Evolutionary conservation across 2,329 filamentous ascomycete genomes (phyloP), one percentile per base, ranked within the genome.

Genomic region (Thermoascus crustaceus): DNA sequence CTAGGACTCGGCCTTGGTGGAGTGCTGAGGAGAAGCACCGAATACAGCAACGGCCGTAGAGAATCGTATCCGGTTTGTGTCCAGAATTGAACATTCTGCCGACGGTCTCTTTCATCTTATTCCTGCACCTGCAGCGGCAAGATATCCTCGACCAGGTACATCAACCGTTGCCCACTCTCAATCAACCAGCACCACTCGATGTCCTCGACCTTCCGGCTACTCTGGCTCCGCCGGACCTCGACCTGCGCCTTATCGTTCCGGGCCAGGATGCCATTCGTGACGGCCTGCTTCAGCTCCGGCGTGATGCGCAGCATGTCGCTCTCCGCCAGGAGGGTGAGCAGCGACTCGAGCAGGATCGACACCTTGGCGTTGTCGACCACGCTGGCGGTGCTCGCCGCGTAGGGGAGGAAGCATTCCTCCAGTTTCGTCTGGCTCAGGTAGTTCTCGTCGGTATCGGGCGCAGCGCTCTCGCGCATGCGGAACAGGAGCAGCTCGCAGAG

Each of bases 301-400:
- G 49, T 61, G 42, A 59, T 34, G 14, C 40, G 41, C 52, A 64
- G 26, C 47, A 54, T 45, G 2, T 56, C 53, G 20, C 51, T 49
- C 9, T 50, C 53, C 8, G 55, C 61, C 18, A 78, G 57, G 5
- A 78, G 60, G 30, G 78, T 69, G 19, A 85, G 50, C 32, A 85
- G 58, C 2, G 68, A 69, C 59, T 89, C 85, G 0, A 86, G 62
- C 19, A 83, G 57, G 7, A 88, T 59, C 2, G 80, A 79, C 23
- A 88, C 68, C 54, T 82, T 83, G 18, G 80, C 78, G 47, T 91
- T 88, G 43, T 86, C 82, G 13, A 75, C 71, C 1, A 72, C 57
- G 5, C 67, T 69, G 9, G 72, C 64, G 0, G 71, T 76, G 39
- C 75, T 78, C 1, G 84, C 81, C 0, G 80, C 67, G 44, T 72